Conservation (phyloP, 176 grass and related monocot genomes). For the Sorghum bicolor region Sorghum_bicolor_NCBIv3 NC_012879.2:57518001-57518500, state of each 20-base stretch:
- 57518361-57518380: background rate
- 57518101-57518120: background rate
- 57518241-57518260: background rate
- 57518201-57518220: constrained; percentile 11
- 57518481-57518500: background rate
- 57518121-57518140: background rate
- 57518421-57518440: constrained; percentile 14
- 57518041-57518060: background rate
- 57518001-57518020: constrained; percentile 4
- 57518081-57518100: background rate
- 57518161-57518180: background rate
- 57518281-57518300: background rate
- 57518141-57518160: constrained; percentile 5
- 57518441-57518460: background rate
- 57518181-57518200: background rate
- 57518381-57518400: background rate
- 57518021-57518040: background rate
- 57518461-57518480: background rate
- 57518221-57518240: background rate
- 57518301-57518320: constrained; percentile 10
- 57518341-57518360: background rate
- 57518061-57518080: background rate
- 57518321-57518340: background rate
- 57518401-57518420: background rate
- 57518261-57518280: background rate